Conservation (phyloP, 805 yeast genomes). For the Pichia thaimueangensis region DNA sequence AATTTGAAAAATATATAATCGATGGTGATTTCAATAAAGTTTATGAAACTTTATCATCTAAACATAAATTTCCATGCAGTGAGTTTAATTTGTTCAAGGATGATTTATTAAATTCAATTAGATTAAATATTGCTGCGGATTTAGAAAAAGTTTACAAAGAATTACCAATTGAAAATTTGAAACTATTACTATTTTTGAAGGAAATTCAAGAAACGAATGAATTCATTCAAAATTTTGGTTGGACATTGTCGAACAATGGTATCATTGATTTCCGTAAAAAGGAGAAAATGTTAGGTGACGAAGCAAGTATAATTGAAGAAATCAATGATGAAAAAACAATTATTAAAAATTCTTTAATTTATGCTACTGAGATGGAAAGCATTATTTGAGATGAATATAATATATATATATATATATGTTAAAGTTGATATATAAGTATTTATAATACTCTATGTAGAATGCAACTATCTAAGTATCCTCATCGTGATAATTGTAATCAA, state of each 20-base stretch:
- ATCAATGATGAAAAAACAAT: slow-evolving; percentile 39
- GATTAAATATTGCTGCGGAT: slow-evolving; percentile 80
- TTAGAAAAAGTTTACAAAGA: slow-evolving; percentile 70
- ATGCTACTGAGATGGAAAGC: slow-evolving; percentile 88
- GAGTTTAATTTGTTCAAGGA: slow-evolving; percentile 78
- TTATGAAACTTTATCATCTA: slow-evolving; percentile 53
- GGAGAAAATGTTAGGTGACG: slow-evolving; percentile 15
- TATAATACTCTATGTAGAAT: no score
- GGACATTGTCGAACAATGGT: slow-evolving; percentile 47
- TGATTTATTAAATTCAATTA: slow-evolving; percentile 68
- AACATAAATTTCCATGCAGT: slow-evolving; percentile 55
- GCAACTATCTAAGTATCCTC: no score
- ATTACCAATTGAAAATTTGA: slow-evolving; percentile 77
- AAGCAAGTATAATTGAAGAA: slow-evolving; percentile 4
- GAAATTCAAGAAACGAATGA: slow-evolving; percentile 44
- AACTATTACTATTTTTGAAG: slow-evolving; percentile 66
- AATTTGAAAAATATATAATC: slow-evolving; percentile 88
- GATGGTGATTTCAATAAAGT: slow-evolving; percentile 95
- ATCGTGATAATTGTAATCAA: not conserved
- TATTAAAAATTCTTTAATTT: slow-evolving; percentile 68
- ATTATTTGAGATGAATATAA: no score
- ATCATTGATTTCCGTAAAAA: slow-evolving; percentile 39
- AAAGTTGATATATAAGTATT: no score
- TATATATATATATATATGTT: no score
- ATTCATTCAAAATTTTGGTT: slow-evolving; percentile 49